Evolutionary conservation across 768 basidiomycete genomes (phyloP).

Genomic region (Agaricus subrufescens): DNA sequence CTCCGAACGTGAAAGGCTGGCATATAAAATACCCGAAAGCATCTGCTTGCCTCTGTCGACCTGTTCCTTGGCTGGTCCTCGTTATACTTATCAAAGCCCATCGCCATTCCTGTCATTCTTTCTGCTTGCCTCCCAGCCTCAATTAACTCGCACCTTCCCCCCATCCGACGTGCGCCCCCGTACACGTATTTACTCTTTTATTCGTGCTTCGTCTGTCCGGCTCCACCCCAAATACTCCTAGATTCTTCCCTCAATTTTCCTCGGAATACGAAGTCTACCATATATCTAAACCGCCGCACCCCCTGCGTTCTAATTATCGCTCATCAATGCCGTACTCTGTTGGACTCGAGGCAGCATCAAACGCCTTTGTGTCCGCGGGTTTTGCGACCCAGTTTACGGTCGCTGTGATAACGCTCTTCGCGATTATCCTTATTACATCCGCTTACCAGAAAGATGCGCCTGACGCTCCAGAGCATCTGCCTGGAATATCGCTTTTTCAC

Average conservation of each 20-base stretch:
- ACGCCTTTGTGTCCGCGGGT: conserved; percentile 47
- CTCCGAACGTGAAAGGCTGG: conserved; percentile 21
- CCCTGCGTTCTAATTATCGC: conserved; percentile 15
- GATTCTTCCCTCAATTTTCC: conserved; percentile 16
- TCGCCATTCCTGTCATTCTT: conserved; percentile 1
- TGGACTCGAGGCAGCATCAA: conserved; percentile 43
- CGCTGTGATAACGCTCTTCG: conserved; percentile 42
- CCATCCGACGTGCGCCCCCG: neutral
- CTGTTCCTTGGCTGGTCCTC: conserved; percentile 26
- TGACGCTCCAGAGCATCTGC: conserved; percentile 53
- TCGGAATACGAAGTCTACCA: neutral
- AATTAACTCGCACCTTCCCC: neutral
- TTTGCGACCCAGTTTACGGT: conserved; percentile 44
- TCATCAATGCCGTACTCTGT: conserved; percentile 43
- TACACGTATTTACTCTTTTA: neutral
- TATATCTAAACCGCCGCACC: conserved; percentile 20
- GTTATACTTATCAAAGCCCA: conserved; percentile 16
- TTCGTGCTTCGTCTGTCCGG: neutral
- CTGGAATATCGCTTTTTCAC: conserved; percentile 52
- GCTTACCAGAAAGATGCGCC: conserved; percentile 42
- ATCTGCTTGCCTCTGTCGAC: conserved; percentile 12
- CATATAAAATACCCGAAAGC: conserved; percentile 21
- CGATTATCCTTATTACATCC: conserved; percentile 40
- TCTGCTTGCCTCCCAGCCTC: conserved; percentile 11
- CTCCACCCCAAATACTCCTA: conserved; percentile 18